A percentile compares a stretch with the other conserved stretches of the same genome.
Evolutionary conservation across 208 protist genomes (phyloP).

Genomic region (Phytomonas francai): DNA sequence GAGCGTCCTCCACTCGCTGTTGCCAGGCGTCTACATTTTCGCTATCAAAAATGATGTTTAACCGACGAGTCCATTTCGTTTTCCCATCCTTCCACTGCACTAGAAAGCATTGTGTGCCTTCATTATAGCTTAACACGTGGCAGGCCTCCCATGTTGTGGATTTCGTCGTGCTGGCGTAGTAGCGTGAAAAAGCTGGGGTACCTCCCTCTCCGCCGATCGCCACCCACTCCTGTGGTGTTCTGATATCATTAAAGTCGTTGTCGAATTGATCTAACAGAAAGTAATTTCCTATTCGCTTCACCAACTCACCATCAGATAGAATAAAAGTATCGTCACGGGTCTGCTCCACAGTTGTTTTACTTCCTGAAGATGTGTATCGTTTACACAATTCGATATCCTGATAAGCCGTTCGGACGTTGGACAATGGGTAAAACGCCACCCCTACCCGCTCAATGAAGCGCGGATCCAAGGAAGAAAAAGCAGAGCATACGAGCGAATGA

Average conservation of each 20-base stretch:
- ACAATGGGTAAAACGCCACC: slow-evolving; percentile 45
- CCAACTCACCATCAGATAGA: not conserved
- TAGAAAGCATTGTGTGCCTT: slow-evolving; percentile 44
- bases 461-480: slow-evolving; percentile 12
- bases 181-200: slow-evolving; percentile 77
- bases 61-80: slow-evolving; percentile 75
- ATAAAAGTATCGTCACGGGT: not conserved
- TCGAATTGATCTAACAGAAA: slow-evolving; percentile 87
- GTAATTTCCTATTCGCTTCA: slow-evolving; percentile 32
- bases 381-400: slow-evolving; percentile 46
- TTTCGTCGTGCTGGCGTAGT: slow-evolving; percentile 38
- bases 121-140: slow-evolving; percentile 65
- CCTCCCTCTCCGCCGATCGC: slow-evolving; percentile 26
- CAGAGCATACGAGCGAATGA: not conserved
- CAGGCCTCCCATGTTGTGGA: slow-evolving; percentile 59
- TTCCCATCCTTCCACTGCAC: slow-evolving; percentile 69
- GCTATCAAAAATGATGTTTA: slow-evolving; percentile 88
- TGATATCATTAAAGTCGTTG: slow-evolving; percentile 50
- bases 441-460: slow-evolving; percentile 51
- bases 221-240: slow-evolving; percentile 79
- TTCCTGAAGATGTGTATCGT: not conserved
- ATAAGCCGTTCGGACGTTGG: slow-evolving; percentile 59
- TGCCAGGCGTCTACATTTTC: slow-evolving; percentile 72
- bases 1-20: slow-evolving; percentile 59
- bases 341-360: not conserved